Conservation (phyloP, 164 flowering plant genomes). For the Magnolia officinalis region DNA sequence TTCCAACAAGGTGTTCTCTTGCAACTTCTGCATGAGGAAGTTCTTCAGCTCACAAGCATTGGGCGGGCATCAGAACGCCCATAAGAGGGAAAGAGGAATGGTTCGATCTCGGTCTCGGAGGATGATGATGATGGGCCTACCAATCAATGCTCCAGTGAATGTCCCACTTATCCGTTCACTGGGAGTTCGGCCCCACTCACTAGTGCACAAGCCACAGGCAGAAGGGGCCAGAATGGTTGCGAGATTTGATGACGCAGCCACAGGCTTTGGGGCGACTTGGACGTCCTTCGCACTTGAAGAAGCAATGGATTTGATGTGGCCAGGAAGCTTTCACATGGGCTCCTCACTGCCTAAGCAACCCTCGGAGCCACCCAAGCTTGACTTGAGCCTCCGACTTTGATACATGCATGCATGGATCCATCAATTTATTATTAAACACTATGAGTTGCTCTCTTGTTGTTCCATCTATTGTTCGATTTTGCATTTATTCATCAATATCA, state of each 20-base stretch:
- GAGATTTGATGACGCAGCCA: conserved; percentile 29
- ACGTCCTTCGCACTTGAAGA: conserved; percentile 34
- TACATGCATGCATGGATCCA: conserved; percentile 4
- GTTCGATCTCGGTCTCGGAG: conserved; percentile 37
- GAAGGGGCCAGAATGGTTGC: conserved; percentile 33
- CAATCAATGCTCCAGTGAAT: conserved; percentile 10
- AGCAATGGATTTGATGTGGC: conserved; percentile 49
- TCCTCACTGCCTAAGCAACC: conserved; percentile 28
- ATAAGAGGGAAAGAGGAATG: conserved; percentile 57
- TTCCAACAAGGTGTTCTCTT: conserved; percentile 45
- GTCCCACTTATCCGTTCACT: conserved; percentile 39
- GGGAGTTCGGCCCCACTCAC: conserved; percentile 61
- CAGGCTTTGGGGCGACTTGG: conserved; percentile 32
- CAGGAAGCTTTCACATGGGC: conserved; percentile 62
- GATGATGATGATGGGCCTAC: conserved; percentile 28
- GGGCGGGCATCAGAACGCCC: conserved; percentile 67
- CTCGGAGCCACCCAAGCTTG: conserved; percentile 37
- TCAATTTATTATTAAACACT: neutral
- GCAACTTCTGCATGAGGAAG: conserved; percentile 65
- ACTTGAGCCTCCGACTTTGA: conserved; percentile 60
- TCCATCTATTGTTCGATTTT: neutral
- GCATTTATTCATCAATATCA: conserved; percentile 1
- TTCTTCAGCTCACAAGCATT: conserved; percentile 58
- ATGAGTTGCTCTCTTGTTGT: neutral
- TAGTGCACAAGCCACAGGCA: conserved; percentile 46